phyloP scores from a whole-genome alignment of 1,284 basidiomycete genomes.

The Inonotus obliquus region DNA sequence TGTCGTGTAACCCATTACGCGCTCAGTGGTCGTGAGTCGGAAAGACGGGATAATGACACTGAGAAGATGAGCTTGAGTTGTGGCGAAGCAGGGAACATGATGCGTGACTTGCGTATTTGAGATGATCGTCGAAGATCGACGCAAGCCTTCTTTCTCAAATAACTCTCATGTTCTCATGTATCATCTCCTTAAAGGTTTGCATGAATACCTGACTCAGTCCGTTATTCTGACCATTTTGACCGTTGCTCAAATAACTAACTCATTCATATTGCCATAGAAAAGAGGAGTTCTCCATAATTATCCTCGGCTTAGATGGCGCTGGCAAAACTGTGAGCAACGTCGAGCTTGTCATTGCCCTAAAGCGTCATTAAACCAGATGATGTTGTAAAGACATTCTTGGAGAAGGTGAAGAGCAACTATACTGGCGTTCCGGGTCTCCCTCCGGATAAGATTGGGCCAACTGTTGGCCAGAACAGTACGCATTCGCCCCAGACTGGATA shows the following conservation, averaged over 20 bases:
- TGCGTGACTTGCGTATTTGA: background rate
- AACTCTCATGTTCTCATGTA: conserved; percentile 55
- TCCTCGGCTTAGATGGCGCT: conserved; percentile 84
- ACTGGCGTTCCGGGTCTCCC: conserved; percentile 79
- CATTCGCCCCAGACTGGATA: conserved; percentile 13
- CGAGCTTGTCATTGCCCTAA: background rate
- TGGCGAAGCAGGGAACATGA: too few species aligned
- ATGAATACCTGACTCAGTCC: conserved; percentile 83
- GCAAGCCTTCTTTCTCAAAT: background rate
- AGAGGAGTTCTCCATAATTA: conserved; percentile 91
- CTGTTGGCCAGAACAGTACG: conserved; percentile 92
- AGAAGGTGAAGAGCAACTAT: conserved; percentile 90
- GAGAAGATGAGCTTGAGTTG: background rate
- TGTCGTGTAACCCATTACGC: conserved; percentile 38
- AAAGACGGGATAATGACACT: background rate
- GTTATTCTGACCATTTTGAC: conserved; percentile 30
- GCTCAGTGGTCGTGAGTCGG: background rate
- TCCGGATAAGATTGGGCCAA: conserved; percentile 88
- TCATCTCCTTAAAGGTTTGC: conserved; percentile 84
- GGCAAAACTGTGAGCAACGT: conserved; percentile 76
- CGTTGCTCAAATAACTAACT: background rate
- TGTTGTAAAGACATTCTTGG: conserved; percentile 68
- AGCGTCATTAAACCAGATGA: conserved; percentile 7
- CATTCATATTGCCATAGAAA: conserved; percentile 46
- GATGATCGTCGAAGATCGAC: background rate